Base-by-base conservation (phyloP, 129 eudicot species). In the Helichrysum umbraculigerum region DNA sequence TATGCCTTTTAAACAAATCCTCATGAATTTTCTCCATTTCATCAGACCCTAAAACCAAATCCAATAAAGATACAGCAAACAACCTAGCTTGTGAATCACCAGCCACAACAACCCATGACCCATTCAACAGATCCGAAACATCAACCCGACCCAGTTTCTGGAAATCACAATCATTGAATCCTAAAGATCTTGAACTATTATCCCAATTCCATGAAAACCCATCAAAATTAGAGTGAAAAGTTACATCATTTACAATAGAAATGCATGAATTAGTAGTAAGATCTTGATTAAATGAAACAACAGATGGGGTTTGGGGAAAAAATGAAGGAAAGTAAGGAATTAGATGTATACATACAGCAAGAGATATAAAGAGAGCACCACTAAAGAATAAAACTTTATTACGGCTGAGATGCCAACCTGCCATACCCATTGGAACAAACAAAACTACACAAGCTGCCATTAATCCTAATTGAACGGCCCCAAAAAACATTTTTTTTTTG, bases 381-480 rank as follows among this genome's bases (percentile, higher is more conserved):
- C 97, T 91, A 67, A 91, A 94, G 83, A 94, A 94, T 56, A 94
- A 90, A 83, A 94, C 83, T 76, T 91, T 94, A 81, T 94, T 91
- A 58, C 98, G 97, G 66, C 98, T 94, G 62, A 94, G 88, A 77
- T 91, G 97, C 93, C 92, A 94, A 9, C 98, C 98, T 8, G 98
- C 98, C 97, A 94, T 85, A 32, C 87, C 97, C 97, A 94, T 89
- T 54, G 98, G 98, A 14, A 94, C 97, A 66, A 94, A 88, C 10
- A 94, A 73, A 22, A 94, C 98, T 6, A 91, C 59, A 51, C 88
- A 86, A 74, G 98, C 98, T 78, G 97, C 98, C 88, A 91, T 74
- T 72, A 88, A 60, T 73, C 98, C 98, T 58, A 91, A 85, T 66
- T 91, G 98, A 81, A 94, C 89, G 85, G 96, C 98, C 73, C 97